Evolutionary conservation across 495 filamentous ascomycete species (phyloP), one percentile per base, ranked within the genome.

Genomic region (Daldinia caldariorum): DNA sequence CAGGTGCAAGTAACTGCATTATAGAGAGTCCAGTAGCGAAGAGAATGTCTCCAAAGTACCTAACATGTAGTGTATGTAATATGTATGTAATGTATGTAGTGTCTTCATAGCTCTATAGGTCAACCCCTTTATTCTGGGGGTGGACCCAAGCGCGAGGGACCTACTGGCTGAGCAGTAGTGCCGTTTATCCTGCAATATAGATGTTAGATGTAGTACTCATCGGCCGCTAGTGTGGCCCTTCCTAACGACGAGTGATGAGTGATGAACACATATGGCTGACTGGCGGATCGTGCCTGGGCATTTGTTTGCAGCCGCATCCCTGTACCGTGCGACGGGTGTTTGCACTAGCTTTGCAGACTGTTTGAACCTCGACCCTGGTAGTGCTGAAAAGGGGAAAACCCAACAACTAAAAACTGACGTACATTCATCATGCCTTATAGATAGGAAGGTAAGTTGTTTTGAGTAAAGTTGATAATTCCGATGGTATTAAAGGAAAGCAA

Each of bases 281-380:
- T 61, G 63, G 34, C 43, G 63, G 55, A 57, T 41, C 50, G 53
- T 68, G 56, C 68, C 58, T 54, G 50, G 43, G 22, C 50, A 65
- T 68, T 49, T 71, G 72, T 77, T 72, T 75, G 65, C 61, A 63
- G 38, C 57, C 38, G 43, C 32, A 77, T 69, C 73, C 73, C 70
- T 77, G 70, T 55, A 63, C 38, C 65, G 58, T 38, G 62, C 68
- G 59, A 35, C 77, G 80, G 81, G 60, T 75, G 73, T 62, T 69
- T 75, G 79, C 80, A 82, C 80, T 81, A 80, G 81, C 63, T 61
- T 62, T 35, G 56, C 66, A 72, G 75, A 67, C 79, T 82, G 81
- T 82, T 83, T 82, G 81, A 79, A 80, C 79, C 64, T 80, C 79
- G 76, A 66, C 77, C 66, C 66, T 74, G 69, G 66, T 60, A 70